Evolutionary conservation across 495 filamentous ascomycete genomes (phyloP), one percentile per base, ranked within the genome.

Genomic region (Staphylotrichum longicolle): DNA sequence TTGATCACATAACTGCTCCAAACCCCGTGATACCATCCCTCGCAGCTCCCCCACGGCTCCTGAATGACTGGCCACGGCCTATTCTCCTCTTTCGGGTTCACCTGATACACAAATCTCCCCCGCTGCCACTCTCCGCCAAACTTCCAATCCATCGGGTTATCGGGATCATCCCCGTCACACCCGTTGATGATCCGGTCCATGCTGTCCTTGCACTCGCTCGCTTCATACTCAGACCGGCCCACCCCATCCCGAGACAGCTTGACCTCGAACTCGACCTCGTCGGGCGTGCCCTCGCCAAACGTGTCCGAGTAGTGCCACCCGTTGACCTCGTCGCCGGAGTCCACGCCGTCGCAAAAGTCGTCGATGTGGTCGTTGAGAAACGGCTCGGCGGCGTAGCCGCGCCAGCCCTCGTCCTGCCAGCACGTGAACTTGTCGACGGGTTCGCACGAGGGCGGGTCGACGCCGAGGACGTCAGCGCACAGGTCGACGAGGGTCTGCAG

Each of bases 91-190:
- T 66, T 59, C 44, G 62, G 60, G 15, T 52, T 57, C 54, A 65
- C 56, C 52, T 66, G 49, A 61, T 74, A 74, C 39, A n/a, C 48
- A 12, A 60, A 55, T 7, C 40, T 11, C 30, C 60, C 64, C 33
- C 45, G 54, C 33, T 57, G 45, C 59, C 63, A 72, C 41, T 51
- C 34, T 47, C 74, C 74, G 49, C 74, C 74, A 30, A 66, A 66
- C 66, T 74, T 76, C 61, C 61, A 76, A 66, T 73, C 66, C 62
- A 74, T 48, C 5, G 72, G 70, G 63, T 74, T 75, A 7, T 66
- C 53, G 30, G 65, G 57, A 63, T 74, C 67, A 56, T 72, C 68
- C 60, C 69, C 69, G 55, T 75, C 68, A 66, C 73, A 76, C 53
- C 60, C 47, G 58, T 71, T 61, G 48, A 75, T 49, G 57, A 66